Base-by-base conservation (phyloP, 2,329 filamentous ascomycete genomes). In the Aurifilum marmelostoma region DNA sequence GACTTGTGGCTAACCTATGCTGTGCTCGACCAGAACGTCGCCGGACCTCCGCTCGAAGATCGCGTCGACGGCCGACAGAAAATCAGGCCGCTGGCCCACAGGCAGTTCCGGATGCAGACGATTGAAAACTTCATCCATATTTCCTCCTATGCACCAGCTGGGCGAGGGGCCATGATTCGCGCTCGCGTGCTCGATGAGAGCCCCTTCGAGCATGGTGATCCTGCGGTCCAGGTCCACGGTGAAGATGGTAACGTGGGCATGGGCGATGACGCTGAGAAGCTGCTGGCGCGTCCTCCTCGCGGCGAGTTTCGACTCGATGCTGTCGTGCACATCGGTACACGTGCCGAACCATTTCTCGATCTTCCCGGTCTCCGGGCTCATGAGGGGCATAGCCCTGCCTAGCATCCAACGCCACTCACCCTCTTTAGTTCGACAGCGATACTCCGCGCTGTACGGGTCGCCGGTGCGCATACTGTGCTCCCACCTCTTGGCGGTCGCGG, bases 341-440 rank as follows among this genome's bases (percentile, higher is more conserved):
- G 91, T 93, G 21, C 84, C 92, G 74, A 92, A 93, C 92, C 92
- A 94, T 75, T 92, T 93, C 69, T 92, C 83, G 63, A 94, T 92
- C 62, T 85, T 81, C 1, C 90, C 91, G 0, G 87, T 87, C 59
- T 89, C 85, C 71, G 85, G 85, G 70, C 92, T 88, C 52, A 84
- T 84, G 74, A 93, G 83, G 0, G 92, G 91, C 18, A 91, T 77
- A 1, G 91, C 92, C 58, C 91, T 85, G 14, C 89, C 91, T 2
- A 95, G 81, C 83, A 94, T 93, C 92, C 92, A 95, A 66, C 91
- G 84, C 87, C 89, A 94, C 67, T 90, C 85, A 0, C 92, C 92
- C 41, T 90, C 85, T 63, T 85, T 86, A 68, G 85, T 88, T 64
- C 81, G 85, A 71, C 89, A 92, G 52, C 92, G 86, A 72, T 93